These are phyloP conservation scores for Lasiosphaeria ovina DNA, from an alignment of 495 filamentous ascomycete species.

Conservation along the genomic window DNA sequence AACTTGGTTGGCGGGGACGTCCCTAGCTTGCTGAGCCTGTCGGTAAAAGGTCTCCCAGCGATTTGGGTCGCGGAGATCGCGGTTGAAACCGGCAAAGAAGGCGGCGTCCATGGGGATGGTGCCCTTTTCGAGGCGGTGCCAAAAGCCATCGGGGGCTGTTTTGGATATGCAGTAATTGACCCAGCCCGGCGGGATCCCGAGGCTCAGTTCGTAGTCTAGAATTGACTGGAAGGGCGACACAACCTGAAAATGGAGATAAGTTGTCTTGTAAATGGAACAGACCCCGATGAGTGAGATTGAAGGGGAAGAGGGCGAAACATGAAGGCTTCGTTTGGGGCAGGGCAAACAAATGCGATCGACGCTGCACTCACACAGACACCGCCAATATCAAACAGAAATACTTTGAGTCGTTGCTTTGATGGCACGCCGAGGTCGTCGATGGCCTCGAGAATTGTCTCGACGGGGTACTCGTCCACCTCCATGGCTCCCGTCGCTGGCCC, in stretches of 20 bases:
- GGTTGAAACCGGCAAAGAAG: constrained; percentile 76
- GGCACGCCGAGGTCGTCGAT: constrained; percentile 26
- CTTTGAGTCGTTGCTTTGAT: constrained; percentile 58
- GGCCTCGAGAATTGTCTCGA: constrained; percentile 28
- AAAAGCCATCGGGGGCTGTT: constrained; percentile 75
- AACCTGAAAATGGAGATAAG: constrained; percentile 56
- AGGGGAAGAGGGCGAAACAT: not conserved
- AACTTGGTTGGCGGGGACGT: constrained; percentile 29
- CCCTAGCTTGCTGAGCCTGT: constrained; percentile 28
- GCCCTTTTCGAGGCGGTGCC: constrained; percentile 79
- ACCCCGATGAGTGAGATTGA: not conserved
- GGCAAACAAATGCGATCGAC: not conserved
- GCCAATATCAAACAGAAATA: constrained; percentile 92
- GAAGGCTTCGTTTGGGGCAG: not conserved
- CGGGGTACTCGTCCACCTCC: constrained; percentile 21
- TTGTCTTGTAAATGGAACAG: not conserved
- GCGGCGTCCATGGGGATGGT: constrained; percentile 65
- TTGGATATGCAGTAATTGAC: constrained; percentile 85
- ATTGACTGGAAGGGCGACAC: constrained; percentile 91
- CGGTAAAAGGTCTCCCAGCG: constrained; percentile 61
- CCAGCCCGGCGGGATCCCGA: constrained; percentile 80
- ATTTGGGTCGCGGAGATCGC: constrained; percentile 62
- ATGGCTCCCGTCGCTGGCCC: constrained; percentile 4
- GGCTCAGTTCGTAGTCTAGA: constrained; percentile 74
- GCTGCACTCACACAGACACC: constrained; percentile 81